Conservation (phyloP, 2,329 filamentous ascomycete species). For the Neonectria magnoliae region DNA sequence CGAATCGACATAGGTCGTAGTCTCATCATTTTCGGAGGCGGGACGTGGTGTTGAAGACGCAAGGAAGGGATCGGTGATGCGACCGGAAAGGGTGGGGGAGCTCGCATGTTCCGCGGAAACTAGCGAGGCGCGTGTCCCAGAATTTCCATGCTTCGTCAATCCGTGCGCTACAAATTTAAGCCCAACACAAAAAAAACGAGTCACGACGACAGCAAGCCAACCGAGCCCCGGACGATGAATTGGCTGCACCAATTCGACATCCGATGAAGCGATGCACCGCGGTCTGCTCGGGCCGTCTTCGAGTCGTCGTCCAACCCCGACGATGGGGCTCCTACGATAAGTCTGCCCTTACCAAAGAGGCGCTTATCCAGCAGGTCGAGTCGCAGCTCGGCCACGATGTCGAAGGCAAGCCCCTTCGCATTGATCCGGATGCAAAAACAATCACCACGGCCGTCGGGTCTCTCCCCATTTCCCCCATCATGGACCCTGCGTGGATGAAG, state of each 20-base stretch:
- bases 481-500: constrained; percentile 61
- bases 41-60: constrained; percentile 12
- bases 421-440: constrained; percentile 55
- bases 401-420: constrained; percentile 43
- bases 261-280: constrained; percentile 44
- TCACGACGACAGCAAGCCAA: constrained; percentile 4
- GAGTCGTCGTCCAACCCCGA: constrained; percentile 21
- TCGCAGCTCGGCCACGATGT: constrained; percentile 45
- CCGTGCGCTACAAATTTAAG: constrained; percentile 22
- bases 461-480: constrained; percentile 64
- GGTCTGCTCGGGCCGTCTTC: constrained; percentile 28
- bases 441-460: constrained; percentile 57
- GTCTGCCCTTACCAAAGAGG: constrained; percentile 41
- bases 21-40: constrained; percentile 39
- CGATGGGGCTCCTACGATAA: constrained; percentile 50
- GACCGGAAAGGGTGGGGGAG: constrained; percentile 39
- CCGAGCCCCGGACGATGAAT: constrained; percentile 28
- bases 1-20: constrained; percentile 44
- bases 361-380: constrained; percentile 46
- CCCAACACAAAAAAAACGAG: not conserved
- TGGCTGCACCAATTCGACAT: constrained; percentile 16
- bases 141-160: constrained; percentile 27
- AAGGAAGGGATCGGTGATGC: constrained; percentile 12
- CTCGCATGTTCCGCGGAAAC: constrained; percentile 26
- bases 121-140: constrained; percentile 31